phyloP scores from a whole-genome alignment of 345 rosid genomes.

The Raphanus sativus region DNA sequence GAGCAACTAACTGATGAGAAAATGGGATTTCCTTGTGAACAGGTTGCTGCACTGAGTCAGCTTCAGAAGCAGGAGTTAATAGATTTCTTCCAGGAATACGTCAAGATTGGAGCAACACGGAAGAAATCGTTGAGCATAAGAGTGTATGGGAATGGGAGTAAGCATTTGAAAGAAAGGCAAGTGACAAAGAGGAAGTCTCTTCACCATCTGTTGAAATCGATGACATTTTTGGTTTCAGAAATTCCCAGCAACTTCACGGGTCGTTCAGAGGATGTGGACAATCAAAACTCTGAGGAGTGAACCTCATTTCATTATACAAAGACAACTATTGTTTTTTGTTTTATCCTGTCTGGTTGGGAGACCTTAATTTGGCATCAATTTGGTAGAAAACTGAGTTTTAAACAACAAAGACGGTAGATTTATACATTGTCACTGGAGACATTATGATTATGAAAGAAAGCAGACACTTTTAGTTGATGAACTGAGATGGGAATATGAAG shows the following conservation, averaged over 20 bases:
- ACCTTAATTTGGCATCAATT: background rate
- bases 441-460: background rate
- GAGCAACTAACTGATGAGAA: constrained; percentile 2
- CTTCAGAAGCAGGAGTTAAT: constrained; percentile 67
- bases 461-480: background rate
- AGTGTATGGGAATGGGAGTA: constrained; percentile 64
- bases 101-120: constrained; percentile 63
- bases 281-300: constrained; percentile 43
- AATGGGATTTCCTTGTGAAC: constrained; percentile 19
- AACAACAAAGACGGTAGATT: background rate
- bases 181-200: constrained; percentile 44
- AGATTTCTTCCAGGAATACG: constrained; percentile 66
- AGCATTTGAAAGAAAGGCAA: constrained; percentile 51
- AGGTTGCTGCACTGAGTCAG: constrained; percentile 69
- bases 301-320: constrained; percentile 16
- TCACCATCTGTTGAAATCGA: constrained; percentile 47
- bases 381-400: constrained; percentile 8
- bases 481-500: background rate
- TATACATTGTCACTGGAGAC: background rate
- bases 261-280: constrained; percentile 70
- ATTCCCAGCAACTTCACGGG: constrained; percentile 75
- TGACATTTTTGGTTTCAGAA: constrained; percentile 70
- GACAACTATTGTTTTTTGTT: background rate
- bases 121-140: constrained; percentile 62
- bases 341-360: background rate